Conservation (phyloP, 2,329 filamentous ascomycete species). For the Fusarium praegraminearum region DNA sequence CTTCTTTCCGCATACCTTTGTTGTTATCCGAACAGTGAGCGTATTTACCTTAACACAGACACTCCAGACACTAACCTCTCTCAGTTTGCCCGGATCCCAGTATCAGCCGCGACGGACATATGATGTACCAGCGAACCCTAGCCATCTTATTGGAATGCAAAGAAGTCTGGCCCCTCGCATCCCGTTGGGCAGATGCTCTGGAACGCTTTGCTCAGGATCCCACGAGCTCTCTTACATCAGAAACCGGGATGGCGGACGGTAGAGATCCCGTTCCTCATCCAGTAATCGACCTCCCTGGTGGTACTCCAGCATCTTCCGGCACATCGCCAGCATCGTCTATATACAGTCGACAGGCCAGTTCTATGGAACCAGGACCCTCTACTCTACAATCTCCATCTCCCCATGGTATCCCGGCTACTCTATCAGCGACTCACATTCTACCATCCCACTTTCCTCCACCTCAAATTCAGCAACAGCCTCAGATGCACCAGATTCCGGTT, state of each 20-base stretch:
- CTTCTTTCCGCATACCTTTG: conserved; percentile 64
- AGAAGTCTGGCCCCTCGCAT: conserved; percentile 64
- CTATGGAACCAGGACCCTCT: conserved; percentile 24
- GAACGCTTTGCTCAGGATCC: conserved; percentile 61
- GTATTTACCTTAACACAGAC: neutral
- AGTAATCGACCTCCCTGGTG: conserved; percentile 26
- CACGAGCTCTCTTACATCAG: conserved; percentile 55
- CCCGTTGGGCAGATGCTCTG: conserved; percentile 64
- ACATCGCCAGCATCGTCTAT: conserved; percentile 40
- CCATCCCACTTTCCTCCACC: conserved; percentile 36
- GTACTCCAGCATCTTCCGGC: conserved; percentile 21
- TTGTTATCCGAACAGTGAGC: conserved; percentile 63
- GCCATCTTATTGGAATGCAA: conserved; percentile 62
- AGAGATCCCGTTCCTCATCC: conserved; percentile 51
- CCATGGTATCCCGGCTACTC: conserved; percentile 26
- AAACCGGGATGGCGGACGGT: conserved; percentile 65
- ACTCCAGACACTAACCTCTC: conserved; percentile 16
- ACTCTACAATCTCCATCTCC: conserved; percentile 30
- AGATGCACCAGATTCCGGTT: conserved; percentile 13
- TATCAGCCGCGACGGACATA: conserved; percentile 57
- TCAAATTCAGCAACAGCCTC: conserved; percentile 40
- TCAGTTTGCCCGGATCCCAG: conserved; percentile 58
- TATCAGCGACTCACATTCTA: conserved; percentile 17
- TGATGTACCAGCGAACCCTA: conserved; percentile 61
- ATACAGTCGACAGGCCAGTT: conserved; percentile 23